Conservation (phyloP, 768 basidiomycete genomes). For the Boletus sp. region DNA sequence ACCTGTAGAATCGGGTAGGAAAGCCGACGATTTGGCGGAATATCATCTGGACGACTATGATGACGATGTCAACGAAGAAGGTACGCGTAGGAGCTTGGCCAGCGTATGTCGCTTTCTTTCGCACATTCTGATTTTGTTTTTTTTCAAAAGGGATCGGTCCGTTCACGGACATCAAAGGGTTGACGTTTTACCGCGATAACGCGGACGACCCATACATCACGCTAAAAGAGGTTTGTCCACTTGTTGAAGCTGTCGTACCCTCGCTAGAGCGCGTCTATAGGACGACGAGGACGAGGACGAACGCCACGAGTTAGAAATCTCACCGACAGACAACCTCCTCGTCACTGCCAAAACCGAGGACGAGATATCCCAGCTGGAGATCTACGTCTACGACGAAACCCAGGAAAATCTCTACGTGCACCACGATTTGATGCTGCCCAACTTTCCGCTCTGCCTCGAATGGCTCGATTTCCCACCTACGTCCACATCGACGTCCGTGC, state of each 20-base stretch:
- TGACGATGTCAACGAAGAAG: constrained; percentile 55
- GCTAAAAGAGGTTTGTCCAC: constrained; percentile 73
- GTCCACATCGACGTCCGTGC: constrained; percentile 40
- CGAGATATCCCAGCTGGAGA: constrained; percentile 92
- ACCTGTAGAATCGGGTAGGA: constrained; percentile 31
- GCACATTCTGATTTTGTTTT: not conserved
- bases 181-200: constrained; percentile 89
- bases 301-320: constrained; percentile 83
- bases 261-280: constrained; percentile 11
- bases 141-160: constrained; percentile 57
- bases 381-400: constrained; percentile 93
- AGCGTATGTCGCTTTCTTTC: not conserved
- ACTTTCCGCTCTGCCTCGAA: constrained; percentile 97
- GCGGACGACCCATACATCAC: constrained; percentile 97
- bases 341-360: constrained; percentile 95
- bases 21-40: constrained; percentile 69
- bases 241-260: not conserved
- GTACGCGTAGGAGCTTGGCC: constrained; percentile 11
- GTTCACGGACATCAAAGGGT: constrained; percentile 94
- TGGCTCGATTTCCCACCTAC: constrained; percentile 96
- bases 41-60: constrained; percentile 95
- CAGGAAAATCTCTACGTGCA: constrained; percentile 93
- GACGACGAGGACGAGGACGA: constrained; percentile 74
- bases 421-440: constrained; percentile 96
- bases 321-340: constrained; percentile 89